Percentiles rank a stretch among this genome's conserved stretches.
Conservation (phyloP, 306 rosid genomes). For the Medicago arabica region DNA sequence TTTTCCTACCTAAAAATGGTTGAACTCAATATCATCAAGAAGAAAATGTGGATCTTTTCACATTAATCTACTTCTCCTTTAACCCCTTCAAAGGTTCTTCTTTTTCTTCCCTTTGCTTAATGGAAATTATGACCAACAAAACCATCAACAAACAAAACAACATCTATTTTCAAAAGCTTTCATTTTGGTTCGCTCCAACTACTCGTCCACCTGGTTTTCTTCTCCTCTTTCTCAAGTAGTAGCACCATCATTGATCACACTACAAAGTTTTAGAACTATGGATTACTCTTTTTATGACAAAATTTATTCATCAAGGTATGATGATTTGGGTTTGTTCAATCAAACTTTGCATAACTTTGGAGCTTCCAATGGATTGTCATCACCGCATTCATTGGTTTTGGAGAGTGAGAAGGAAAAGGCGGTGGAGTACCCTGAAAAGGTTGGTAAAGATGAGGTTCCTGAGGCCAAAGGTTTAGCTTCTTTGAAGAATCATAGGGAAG, state of each 20-base stretch:
- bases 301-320: conserved; percentile 46
- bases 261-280: conserved; percentile 40
- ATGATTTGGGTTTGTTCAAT: conserved; percentile 36
- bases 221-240: conserved; percentile 42
- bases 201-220: conserved; percentile 73
- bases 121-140: conserved; percentile 62
- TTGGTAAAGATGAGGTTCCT: conserved; percentile 59
- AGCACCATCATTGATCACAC: not conserved
- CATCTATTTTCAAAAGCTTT: conserved; percentile 58
- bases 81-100: conserved; percentile 9
- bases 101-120: conserved; percentile 45
- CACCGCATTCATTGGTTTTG: conserved; percentile 54
- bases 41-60: conserved; percentile 66
- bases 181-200: conserved; percentile 75
- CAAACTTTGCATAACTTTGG: conserved; percentile 43
- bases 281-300: conserved; percentile 47
- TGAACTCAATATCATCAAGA: conserved; percentile 49
- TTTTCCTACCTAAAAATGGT: conserved; percentile 45
- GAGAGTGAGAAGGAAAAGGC: conserved; percentile 67
- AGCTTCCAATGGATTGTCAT: conserved; percentile 31
- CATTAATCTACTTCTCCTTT: conserved; percentile 41
- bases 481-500: conserved; percentile 85
- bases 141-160: conserved; percentile 47
- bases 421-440: conserved; percentile 52
- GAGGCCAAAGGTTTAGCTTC: conserved; percentile 75